Evolutionary conservation across 192 early-diverging fungal species (phyloP), one percentile per base, ranked within the genome.

Genomic region (Coemansia sp.): DNA sequence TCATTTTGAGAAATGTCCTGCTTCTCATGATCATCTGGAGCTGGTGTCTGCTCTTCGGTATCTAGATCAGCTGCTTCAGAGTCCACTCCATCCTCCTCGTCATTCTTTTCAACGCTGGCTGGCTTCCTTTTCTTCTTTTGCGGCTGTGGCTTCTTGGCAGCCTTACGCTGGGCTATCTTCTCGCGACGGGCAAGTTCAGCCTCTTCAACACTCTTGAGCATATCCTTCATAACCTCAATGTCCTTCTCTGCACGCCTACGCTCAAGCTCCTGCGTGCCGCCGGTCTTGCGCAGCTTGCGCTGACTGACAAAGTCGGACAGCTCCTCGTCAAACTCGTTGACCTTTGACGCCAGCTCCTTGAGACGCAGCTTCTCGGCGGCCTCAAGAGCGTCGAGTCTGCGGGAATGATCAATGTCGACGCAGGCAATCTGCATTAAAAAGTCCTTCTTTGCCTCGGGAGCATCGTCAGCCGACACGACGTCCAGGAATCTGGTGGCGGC

Each of bases 261-360:
- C 67, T 93, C 92, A 6, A 89, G 76, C 60, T 92, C 91, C 58
- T 88, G 73, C 0, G 90, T 89, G 10, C 92, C 92, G 3, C 92
- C 92, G 1, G 90, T 92, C 79, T 91, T 91, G 48, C 89, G 86
- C 56, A 93, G 56, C 62, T 89, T 89, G 43, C 81, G 87, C 18
- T 82, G 43, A 5, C 77, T 72, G 7, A 93, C 92, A 83, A 92
- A 93, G 0, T 76, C 72, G 0, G 85, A 79, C 65, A 93, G 58
- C 58, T 93, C 92, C 43, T 89, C 73, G 59, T 90, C 91, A 81
- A 93, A 93, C 65, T 91, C 91, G 65, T 93, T 88, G 54, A 92
- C 90, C 26, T 87, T 74, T 63, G 85, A 81, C 1, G 86, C 86
- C 49, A 91, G 68, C 69, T 93, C 92, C 49, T 85, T 77, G 52